These are phyloP conservation scores for Lithohypha guttulata DNA, from an alignment of 2,329 filamentous ascomycete species.

Conservation along the genomic window DNA sequence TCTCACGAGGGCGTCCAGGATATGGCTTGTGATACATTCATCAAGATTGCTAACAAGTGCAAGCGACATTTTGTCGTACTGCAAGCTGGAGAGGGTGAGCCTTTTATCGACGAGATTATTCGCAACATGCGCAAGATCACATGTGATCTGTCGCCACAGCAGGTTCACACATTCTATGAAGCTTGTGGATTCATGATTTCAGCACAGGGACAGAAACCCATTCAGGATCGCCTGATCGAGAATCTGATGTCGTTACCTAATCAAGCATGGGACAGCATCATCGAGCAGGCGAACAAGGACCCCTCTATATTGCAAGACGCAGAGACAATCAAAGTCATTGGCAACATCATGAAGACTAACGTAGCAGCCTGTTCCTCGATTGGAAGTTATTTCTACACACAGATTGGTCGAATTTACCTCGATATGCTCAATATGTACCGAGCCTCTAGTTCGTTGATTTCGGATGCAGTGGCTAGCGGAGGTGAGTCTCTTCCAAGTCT, in stretches of 20 bases:
- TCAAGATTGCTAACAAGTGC: slow-evolving; percentile 98
- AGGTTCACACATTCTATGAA: slow-evolving; percentile 98
- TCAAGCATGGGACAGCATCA: slow-evolving; percentile 89
- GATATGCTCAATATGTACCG: slow-evolving; percentile 99
- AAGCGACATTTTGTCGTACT: slow-evolving; percentile 93
- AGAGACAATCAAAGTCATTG: slow-evolving; percentile 96
- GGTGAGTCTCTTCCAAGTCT: slow-evolving; percentile 41
- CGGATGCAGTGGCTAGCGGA: slow-evolving; percentile 76
- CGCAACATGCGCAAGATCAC: slow-evolving; percentile 93
- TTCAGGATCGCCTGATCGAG: slow-evolving; percentile 80
- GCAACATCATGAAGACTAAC: slow-evolving; percentile 99
- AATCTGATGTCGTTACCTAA: slow-evolving; percentile 94
- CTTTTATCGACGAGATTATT: slow-evolving; percentile 98
- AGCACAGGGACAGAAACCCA: slow-evolving; percentile 86
- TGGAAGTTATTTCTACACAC: slow-evolving; percentile 93
- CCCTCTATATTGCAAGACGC: slow-evolving; percentile 79
- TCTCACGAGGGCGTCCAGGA: slow-evolving; percentile 98
- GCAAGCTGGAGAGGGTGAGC: slow-evolving; percentile 85
- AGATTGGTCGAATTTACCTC: slow-evolving; percentile 93
- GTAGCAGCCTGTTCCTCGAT: slow-evolving; percentile 97
- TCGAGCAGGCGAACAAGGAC: slow-evolving; percentile 72
- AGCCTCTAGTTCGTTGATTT: slow-evolving; percentile 91
- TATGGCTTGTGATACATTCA: slow-evolving; percentile 99
- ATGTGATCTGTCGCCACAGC: slow-evolving; percentile 85
- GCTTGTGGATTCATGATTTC: slow-evolving; percentile 99